Percentiles rank a stretch among this genome's conserved stretches.
phyloP scores from a whole-genome alignment of 352 stramenopile genomes.

The Globisporangium cylindrosporum region DNA sequence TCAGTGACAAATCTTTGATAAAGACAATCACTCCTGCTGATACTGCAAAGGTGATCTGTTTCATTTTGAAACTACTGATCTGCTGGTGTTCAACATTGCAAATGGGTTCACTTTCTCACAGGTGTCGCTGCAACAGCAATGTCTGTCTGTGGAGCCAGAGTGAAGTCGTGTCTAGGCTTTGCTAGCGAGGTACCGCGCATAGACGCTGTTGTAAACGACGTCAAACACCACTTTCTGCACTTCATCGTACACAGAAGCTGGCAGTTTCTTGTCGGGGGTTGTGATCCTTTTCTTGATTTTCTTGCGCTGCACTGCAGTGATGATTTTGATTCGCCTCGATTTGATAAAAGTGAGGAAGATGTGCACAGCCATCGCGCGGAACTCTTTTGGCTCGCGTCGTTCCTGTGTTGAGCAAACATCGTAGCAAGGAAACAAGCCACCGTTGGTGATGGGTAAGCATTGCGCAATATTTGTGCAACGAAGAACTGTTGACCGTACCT shows the following conservation, averaged over 20 bases:
- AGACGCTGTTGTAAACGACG: slow-evolving; percentile 55
- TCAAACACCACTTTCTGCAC: slow-evolving; percentile 55
- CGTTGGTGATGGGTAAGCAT: not conserved
- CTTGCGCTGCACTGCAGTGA: slow-evolving; percentile 63
- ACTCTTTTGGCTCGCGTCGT: slow-evolving; percentile 27
- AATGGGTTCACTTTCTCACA: not conserved
- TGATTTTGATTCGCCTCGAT: slow-evolving; percentile 52
- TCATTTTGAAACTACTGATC: not conserved
- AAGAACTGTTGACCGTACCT: slow-evolving; percentile 20
- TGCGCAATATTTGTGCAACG: not conserved
- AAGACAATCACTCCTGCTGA: not conserved
- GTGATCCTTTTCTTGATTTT: slow-evolving; percentile 69
- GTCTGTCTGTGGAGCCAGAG: not conserved
- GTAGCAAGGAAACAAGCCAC: not conserved
- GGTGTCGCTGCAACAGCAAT: not conserved
- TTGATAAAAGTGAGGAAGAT: slow-evolving; percentile 68
- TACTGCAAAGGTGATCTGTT: not conserved
- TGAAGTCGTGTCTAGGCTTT: not conserved
- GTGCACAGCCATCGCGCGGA: slow-evolving; percentile 37
- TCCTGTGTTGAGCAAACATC: slow-evolving; percentile 15
- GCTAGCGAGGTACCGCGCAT: slow-evolving; percentile 32
- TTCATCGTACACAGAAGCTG: slow-evolving; percentile 46
- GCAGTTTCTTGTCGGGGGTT: slow-evolving; percentile 48
- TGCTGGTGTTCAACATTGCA: not conserved
- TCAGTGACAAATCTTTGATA: slow-evolving; percentile 5